These are phyloP conservation scores for Ogataea methanolica DNA, from an alignment of 805 yeast species.

Conservation along the genomic window DNA sequence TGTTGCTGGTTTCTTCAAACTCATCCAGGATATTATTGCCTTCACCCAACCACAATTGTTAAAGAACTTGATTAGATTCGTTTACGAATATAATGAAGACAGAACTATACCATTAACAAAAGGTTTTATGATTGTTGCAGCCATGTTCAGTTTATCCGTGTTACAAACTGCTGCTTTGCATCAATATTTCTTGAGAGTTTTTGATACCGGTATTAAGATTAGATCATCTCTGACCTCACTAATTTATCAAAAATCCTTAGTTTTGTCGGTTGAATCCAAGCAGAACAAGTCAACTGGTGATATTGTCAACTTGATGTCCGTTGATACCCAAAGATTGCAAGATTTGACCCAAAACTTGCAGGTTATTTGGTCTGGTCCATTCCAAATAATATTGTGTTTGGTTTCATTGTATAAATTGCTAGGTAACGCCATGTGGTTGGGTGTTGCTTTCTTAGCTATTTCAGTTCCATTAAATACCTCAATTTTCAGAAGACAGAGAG, in stretches of 20 bases:
- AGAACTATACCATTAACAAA: conserved; percentile 57
- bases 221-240: conserved; percentile 65
- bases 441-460: conserved; percentile 71
- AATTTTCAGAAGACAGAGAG: conserved; percentile 64
- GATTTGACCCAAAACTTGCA: conserved; percentile 76
- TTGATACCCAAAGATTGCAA: conserved; percentile 85
- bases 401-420: conserved; percentile 64
- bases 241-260: conserved; percentile 64
- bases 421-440: conserved; percentile 96
- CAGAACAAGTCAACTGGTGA: conserved; percentile 81
- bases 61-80: conserved; percentile 57
- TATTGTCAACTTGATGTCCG: conserved; percentile 91
- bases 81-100: conserved; percentile 43
- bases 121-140: conserved; percentile 70
- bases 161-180: conserved; percentile 73
- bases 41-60: conserved; percentile 86
- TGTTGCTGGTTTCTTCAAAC: conserved; percentile 69
- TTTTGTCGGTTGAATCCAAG: conserved; percentile 66
- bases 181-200: conserved; percentile 72
- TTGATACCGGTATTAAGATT: conserved; percentile 72
- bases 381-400: conserved; percentile 76
- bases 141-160: conserved; percentile 74
- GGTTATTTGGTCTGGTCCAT: conserved; percentile 89
- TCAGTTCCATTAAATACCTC: conserved; percentile 77
- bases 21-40: conserved; percentile 70